Evolutionary conservation across 2,329 filamentous ascomycete genomes (phyloP), one percentile per base, ranked within the genome.

Genomic region (Pseudocercospora vitis): DNA sequence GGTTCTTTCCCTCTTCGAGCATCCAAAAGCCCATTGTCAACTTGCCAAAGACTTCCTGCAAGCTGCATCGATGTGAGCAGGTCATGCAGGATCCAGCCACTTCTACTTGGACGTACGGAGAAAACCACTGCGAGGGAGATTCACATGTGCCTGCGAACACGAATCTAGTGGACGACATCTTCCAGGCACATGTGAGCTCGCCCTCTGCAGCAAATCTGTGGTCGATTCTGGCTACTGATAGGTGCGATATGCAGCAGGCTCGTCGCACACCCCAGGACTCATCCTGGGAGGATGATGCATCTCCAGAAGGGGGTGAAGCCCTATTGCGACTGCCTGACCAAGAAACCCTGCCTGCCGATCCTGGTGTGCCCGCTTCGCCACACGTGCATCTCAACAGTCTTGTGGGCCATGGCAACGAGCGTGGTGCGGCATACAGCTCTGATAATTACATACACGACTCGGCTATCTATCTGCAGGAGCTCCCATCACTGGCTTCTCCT

Each of bases 321-420:
- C 40, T 50, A 18, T 48, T 35, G 16, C 24, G 16, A 1, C 12
- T 31, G 37, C 12, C 19, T 40, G 29, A 42, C 39, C 6, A 21
- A 24, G 35, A 19, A 32, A 26, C n/a, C 7, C n/a, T 21, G n/a
- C 49, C 60, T 3, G 44, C 53, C 21, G 63, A 68, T 53, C 59
- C 64, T 12, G 61, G 63, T 9, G 51, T 52, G 23, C 56, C 40
- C 8, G 60, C 58, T 42, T 21, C 63, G 3, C 64, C 64, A 3
- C 64, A 65, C 44, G 62, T 65, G 2, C 65, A 68, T 31, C 53
- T 53, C 35, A 68, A 68, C 52, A 65, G 61, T 40, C 55, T 68
- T 29, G 60, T 56, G 32, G 65, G 63, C 12, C 40, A 55, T 35
- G 53, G 59, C 4, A 65, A 65, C 33, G 62, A 62, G 21, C 44